Evolutionary conservation across 108 stramenopile species (phyloP).

Genomic region (Fragilariopsis cylindrus): DNA sequence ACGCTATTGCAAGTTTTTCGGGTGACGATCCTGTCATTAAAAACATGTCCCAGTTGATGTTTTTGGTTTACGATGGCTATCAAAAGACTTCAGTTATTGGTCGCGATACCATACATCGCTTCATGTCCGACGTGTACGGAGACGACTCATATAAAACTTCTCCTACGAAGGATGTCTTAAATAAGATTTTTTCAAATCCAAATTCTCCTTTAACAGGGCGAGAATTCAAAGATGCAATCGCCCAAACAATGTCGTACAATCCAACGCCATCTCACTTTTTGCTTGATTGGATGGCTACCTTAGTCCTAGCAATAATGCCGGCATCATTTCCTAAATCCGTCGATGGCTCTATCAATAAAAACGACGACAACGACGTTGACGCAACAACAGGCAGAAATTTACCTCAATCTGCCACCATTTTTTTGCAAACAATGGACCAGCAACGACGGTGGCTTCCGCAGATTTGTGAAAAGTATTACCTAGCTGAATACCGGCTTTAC

Average conservation of each 20-base stretch:
- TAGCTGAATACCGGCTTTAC: conserved; percentile 53
- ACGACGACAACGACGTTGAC: neutral
- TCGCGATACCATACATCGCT: conserved; percentile 81
- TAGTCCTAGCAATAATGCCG: conserved; percentile 44
- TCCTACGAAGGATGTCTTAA: conserved; percentile 42
- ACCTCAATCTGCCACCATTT: conserved; percentile 42
- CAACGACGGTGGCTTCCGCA: conserved; percentile 33
- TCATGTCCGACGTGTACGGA: conserved; percentile 79
- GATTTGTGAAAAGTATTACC: conserved; percentile 36
- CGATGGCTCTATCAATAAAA: neutral
- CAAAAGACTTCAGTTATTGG: conserved; percentile 68
- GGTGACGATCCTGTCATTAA: conserved; percentile 32
- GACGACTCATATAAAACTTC: conserved; percentile 73
- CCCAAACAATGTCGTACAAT: conserved; percentile 20
- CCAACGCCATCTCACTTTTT: conserved; percentile 38
- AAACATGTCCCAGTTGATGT: conserved; percentile 45
- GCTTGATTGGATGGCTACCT: conserved; percentile 57
- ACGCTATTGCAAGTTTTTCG: conserved; percentile 21
- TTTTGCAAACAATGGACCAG: conserved; percentile 46
- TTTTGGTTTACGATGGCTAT: conserved; percentile 79
- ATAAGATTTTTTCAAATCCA: conserved; percentile 49
- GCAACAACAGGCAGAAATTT: neutral
- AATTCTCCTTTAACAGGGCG: conserved; percentile 21
- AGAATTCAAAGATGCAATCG: conserved; percentile 31
- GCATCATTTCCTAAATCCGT: neutral